Evolutionary conservation across 2,329 filamentous ascomycete genomes (phyloP), one percentile per base, ranked within the genome.

Genomic region (Sphaerulina vaccinii): DNA sequence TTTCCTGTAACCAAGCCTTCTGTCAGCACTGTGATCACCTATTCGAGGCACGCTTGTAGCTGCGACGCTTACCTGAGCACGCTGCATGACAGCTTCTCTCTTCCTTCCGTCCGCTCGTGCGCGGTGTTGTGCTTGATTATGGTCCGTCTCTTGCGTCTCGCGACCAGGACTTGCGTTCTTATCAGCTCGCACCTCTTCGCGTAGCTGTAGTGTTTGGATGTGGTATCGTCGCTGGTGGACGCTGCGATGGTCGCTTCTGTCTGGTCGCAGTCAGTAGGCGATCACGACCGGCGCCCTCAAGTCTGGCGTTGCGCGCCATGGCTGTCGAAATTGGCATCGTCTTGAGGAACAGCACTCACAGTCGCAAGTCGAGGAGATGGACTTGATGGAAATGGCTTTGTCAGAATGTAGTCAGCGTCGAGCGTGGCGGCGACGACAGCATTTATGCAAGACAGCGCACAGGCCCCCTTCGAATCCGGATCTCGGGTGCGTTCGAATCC

Each of bases 21-120:
- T 53, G 57, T 59, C 54, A 59, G 57, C 57, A 38, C 36, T 47
- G 15, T 19, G 37, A n/a, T 19, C 24, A 22, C 21, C 16, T 41
- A 33, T 32, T 23, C 38, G 46, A 19, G 18, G 16, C n/a, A 33
- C 36, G 33, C 16, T 29, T n/a, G n/a, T n/a, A n/a, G n/a, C n/a
- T n/a, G n/a, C n/a, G n/a, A 57, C 66, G 74, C 78, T 77, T 80
- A 81, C 79, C 75, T 80, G 79, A 73, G 68, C 63, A 59, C 69
- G 66, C 60, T 71, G 68, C 69, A 71, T 72, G 23, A 32, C n/a
- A 10, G 27, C 24, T 29, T 29, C 8, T 13, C n/a, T 32, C 24
- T 29, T 29, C 8, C 27, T 32, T 32, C 27, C 27, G 11, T 32
- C 10, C 27, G 27, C 27, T 32, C 27, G 11, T 32, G 27, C 27